A percentile compares a stretch with the other conserved stretches of the same genome.
phyloP scores from a whole-genome alignment of 305 asterid genomes.

The Fraxinus albicans region DNA sequence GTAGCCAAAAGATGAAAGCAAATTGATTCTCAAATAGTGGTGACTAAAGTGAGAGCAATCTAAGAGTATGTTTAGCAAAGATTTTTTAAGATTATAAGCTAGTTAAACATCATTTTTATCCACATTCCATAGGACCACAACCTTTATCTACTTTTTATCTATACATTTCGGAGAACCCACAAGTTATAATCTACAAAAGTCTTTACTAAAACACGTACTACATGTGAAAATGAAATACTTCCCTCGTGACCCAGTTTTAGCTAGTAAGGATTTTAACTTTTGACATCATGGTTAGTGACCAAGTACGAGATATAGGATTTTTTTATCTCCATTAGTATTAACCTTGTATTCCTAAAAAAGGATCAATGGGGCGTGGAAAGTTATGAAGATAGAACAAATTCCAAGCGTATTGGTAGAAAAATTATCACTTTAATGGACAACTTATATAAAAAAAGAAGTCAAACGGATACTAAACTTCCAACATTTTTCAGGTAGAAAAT shows the following conservation, averaged over 20 bases:
- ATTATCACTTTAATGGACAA: no score
- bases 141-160: neutral
- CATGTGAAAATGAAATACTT: neutral
- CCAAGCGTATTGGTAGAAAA: no score
- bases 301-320: neutral
- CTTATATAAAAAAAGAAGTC: no score
- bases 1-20: neutral
- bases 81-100: neutral
- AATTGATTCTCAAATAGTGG: neutral
- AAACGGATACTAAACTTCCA: no score
- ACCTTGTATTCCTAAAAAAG: neutral
- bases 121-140: neutral
- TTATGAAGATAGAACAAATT: no score
- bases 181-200: neutral
- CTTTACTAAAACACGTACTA: neutral
- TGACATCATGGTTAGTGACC: neutral
- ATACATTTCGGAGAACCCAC: neutral
- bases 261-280: neutral
- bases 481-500: no score
- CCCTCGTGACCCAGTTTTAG: neutral
- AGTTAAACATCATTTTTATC: neutral
- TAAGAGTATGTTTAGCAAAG: neutral
- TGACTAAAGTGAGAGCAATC: neutral
- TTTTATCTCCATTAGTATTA: neutral
- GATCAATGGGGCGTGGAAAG: neutral